A percentile compares a stretch with the other conserved stretches of the same genome.
phyloP scores from a whole-genome alignment of 1,284 basidiomycete species.

The Anthracocystis setariae region DNA sequence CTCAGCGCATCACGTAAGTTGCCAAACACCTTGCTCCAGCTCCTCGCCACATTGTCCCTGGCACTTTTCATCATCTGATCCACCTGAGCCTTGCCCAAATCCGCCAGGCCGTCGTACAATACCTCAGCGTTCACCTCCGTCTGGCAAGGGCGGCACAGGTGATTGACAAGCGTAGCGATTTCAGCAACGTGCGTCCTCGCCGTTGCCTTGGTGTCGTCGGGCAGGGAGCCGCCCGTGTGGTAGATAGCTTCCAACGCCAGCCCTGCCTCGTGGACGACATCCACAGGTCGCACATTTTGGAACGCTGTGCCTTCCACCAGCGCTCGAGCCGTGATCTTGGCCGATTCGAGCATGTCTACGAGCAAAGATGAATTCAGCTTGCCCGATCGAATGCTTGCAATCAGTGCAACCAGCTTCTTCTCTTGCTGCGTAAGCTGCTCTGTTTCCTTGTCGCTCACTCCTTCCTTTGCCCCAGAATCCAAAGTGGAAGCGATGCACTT shows the following conservation, averaged over 20 bases:
- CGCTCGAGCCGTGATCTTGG: conserved; percentile 14
- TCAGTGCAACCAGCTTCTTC: conserved; percentile 10
- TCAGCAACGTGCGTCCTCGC: conserved; percentile 34
- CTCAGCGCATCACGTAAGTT: conserved; percentile 34
- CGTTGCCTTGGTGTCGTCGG: conserved; percentile 6
- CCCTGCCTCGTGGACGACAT: conserved; percentile 20
- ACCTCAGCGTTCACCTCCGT: conserved; percentile 1
- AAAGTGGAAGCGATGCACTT: conserved; percentile 19
- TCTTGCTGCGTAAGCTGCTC: conserved; percentile 16
- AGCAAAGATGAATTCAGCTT: neutral
- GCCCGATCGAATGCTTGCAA: neutral
- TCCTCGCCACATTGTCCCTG: conserved; percentile 15
- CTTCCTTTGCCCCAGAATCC: neutral
- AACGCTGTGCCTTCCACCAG: neutral
- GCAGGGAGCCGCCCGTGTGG: conserved; percentile 2
- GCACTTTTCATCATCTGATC: conserved; percentile 19
- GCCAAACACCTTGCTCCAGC: conserved; percentile 26
- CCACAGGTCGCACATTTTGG: conserved; percentile 19
- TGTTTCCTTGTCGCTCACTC: conserved; percentile 4
- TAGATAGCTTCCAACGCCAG: conserved; percentile 26
- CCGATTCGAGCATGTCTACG: conserved; percentile 13
- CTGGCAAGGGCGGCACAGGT: conserved; percentile 14
- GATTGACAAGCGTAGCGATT: conserved; percentile 33
- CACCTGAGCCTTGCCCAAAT: conserved; percentile 22
- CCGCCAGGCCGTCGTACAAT: conserved; percentile 16